Percentiles rank a stretch among this genome's conserved stretches.
Conservation (phyloP, 306 rosid genomes). For the Acacia melanoxylon region DNA sequence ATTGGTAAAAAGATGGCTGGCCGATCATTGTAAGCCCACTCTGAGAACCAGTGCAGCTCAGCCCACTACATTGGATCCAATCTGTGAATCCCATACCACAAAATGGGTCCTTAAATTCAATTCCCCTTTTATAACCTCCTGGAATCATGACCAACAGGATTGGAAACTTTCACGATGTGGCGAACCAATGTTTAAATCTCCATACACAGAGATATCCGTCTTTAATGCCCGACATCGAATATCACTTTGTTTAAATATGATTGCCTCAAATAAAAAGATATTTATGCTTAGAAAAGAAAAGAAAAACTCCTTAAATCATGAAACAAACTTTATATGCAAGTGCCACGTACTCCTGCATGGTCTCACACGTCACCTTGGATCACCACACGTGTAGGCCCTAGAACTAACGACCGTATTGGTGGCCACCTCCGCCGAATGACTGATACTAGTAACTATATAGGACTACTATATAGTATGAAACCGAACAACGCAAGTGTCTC, state of each 20-base stretch:
- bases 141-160: too few relatives aligned
- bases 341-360: constrained; percentile 40
- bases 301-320: background rate
- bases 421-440: constrained; percentile 20
- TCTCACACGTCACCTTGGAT: constrained; percentile 43
- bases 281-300: too few relatives aligned
- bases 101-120: background rate
- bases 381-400: constrained; percentile 44
- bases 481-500: background rate
- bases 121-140: background rate
- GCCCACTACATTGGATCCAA: background rate
- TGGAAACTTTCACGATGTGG: too few relatives aligned
- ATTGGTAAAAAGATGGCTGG: background rate
- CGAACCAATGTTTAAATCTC: too few relatives aligned
- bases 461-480: background rate
- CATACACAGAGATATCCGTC: too few relatives aligned
- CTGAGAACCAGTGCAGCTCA: background rate
- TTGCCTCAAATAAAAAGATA: too few relatives aligned
- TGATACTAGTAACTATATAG: background rate
- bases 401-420: background rate
- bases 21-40: background rate
- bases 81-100: background rate
- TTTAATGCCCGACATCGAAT: too few relatives aligned
- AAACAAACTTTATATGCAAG: background rate
- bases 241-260: too few relatives aligned